These are phyloP conservation scores for Coemansia sp. DNA, from an alignment of 192 early-diverging fungal genomes.

Conservation along the genomic window DNA sequence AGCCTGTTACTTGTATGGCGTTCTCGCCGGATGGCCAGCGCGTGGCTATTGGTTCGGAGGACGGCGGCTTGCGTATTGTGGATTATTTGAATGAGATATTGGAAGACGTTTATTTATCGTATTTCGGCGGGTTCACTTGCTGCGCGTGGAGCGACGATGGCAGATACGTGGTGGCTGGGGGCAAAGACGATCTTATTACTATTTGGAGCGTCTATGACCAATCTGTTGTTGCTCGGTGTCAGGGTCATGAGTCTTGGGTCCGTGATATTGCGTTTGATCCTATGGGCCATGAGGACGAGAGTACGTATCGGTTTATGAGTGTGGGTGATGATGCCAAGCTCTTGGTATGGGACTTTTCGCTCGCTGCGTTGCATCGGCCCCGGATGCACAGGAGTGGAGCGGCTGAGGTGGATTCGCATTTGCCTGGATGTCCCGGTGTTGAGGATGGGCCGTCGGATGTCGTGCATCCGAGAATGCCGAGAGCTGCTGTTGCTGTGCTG, in stretches of 20 bases:
- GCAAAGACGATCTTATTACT: conserved; percentile 90
- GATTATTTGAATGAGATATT: conserved; percentile 70
- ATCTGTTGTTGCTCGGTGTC: conserved; percentile 79
- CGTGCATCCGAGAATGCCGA: conserved; percentile 24
- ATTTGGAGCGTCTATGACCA: conserved; percentile 82
- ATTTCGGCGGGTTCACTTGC: conserved; percentile 86
- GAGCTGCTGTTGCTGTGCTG: conserved; percentile 62
- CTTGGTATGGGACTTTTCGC: conserved; percentile 92
- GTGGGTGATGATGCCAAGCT: conserved; percentile 87
- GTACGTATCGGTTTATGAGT: conserved; percentile 82
- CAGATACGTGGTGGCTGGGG: conserved; percentile 77
- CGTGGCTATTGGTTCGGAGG: conserved; percentile 76
- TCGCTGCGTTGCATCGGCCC: conserved; percentile 74
- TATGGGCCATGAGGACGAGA: conserved; percentile 67
- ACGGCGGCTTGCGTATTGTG: conserved; percentile 76
- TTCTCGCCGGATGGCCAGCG: conserved; percentile 84
- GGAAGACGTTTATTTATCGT: conserved; percentile 72
- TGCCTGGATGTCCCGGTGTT: conserved; percentile 1
- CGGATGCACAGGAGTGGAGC: too few relatives aligned
- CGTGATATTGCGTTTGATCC: conserved; percentile 83
- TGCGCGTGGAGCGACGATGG: conserved; percentile 90
- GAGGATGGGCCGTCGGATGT: conserved; percentile 8
- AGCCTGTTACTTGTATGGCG: conserved; percentile 68
- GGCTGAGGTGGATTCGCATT: conserved; percentile 11
- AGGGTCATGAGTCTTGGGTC: conserved; percentile 91